Evolutionary conservation across 768 basidiomycete species (phyloP), one percentile per base, ranked within the genome.

Genomic region (Amylocystis lapponica): DNA sequence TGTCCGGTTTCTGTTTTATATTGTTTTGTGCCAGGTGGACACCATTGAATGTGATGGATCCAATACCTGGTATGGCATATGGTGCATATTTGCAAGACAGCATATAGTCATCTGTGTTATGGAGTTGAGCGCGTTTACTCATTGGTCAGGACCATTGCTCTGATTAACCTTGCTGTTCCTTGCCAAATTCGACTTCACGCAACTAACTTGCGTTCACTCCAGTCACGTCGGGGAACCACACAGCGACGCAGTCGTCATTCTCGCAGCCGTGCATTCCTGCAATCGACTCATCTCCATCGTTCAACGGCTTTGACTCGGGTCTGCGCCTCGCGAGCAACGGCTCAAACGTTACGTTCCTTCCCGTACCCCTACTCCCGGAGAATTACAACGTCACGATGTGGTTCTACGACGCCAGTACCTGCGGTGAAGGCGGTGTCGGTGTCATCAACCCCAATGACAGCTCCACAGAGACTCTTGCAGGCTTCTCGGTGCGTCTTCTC

Each of bases 271-370:
- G 81, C 52, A 60, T 72, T 38, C 69, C 70, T n/a, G 67, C 67
- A 2, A 71, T 77, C 53, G 55, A 65, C 11, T 66, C 72, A 26
- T 65, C 79, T 57, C 23, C 44, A 36, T 67, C 73, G 23, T 62
- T 76, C 50, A 80, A 81, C 52, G 78, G 78, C 8, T 82, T 83
- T 59, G 59, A 78, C 63, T 78, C 77, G 9, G 64, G 63, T 46
- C 69, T 74, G 58, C 73, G 76, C 40, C 49, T 70, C 51, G 69
- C 74, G 4, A 66, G 59, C 31, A 75, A 79, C 52, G 70, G 66
- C 36, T 67, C 70, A 8, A 62, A 68, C 16, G 47, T 51, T 34
- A 76, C 76, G 21, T 66, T 65, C 37, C 66, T 77, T 29, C 26
- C 56, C 20, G 65, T 79, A 30, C 63, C 71, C 16, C 68, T 83